Evolutionary conservation across 163 green algal genomes (phyloP), one percentile per base, ranked within the genome.

Genomic region (Volvox carteri): DNA sequence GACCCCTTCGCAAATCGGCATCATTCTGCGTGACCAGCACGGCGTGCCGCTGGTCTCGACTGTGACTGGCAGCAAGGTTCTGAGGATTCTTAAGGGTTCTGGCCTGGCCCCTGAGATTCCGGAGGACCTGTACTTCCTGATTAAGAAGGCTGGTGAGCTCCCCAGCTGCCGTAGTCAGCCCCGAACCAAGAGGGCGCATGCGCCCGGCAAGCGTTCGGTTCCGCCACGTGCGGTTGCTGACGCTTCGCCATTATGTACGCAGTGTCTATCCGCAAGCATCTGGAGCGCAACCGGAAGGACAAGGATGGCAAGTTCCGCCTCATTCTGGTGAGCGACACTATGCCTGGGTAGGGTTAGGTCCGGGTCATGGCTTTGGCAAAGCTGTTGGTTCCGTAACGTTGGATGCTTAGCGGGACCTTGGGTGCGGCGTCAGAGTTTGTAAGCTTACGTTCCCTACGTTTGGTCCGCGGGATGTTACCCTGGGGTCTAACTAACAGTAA

Each of bases 61-160:
- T 50, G 95, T 99, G 58, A 99, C 98, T 33, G 96, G 96, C 90
- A 97, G 86, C 95, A 99, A 99, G 95, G 95, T 99, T 46, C 96
- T 99, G 90, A 95, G 98, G 81, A 99, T 99, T 85, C 90, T 99
- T 25, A 99, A 99, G 96, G 95, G 88, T 62, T 81, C 94, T 28
- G 97, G 98, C 65, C 94, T 99, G 65, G 98, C 95, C 21, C 97
- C 98, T 48, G 98, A 99, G 92, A 97, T 99, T 81, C 98, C 98
- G 23, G 98, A 99, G 95, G 98, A 99, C 92, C 94, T 99, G 86
- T 99, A 99, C 95, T 96, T 97, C 95, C 90, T 99, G 58, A 99
- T 99, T 96, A 99, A 99, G 95, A 99, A 99, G 96, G 62, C 77
- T 16, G 83, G 83, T 88, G 83, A 88, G 83, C 50, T 41, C 21